Evolutionary conservation across 805 yeast species (phyloP), one percentile per base, ranked within the genome.

Genomic region (Candida germanica): DNA sequence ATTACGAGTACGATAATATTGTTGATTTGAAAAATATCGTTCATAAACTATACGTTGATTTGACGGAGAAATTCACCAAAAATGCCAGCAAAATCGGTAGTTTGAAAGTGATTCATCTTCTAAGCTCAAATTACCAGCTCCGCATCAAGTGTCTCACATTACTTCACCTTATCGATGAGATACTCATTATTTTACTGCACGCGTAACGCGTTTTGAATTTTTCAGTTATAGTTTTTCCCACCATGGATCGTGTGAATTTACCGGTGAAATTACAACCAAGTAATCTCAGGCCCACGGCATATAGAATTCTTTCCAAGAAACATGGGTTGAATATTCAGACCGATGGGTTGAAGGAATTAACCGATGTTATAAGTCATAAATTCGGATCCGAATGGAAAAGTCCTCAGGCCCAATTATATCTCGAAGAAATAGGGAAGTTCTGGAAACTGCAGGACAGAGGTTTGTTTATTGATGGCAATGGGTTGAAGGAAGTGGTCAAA

Each of bases 361-460:
- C 96, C 1, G 79, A 78, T n/a, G 73, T 77, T 35, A 69, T 93
- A 17, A 93, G 97, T 2, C 69, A 68, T 27, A 72, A 73, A 29
- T 89, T 80, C 58, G 98, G 98, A 8, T 75, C 75, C 6, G 88
- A 87, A 33, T 91, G 98, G 98, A 75, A 85, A 49, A 75, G 83
- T 7, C 65, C 77, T 0, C 68, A 70, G 39, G 69, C 87, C 1
- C 84, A 80, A 49, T 56, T 64, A 35, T 74, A 79, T 46, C 54
- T 91, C 16, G 98, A 93, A 51, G 81, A 79, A 6, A 71, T 91
- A 12, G 96, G 94, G 3, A 67, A 73, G 25, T 48, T 75, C 3
- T 91, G 98, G 98, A 88, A 87, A 50, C 84, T 78, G 31, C 95
- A 88, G 51, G 95, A 87, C 38, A 68, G 91, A 29, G 96, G 96